Percentiles rank a stretch among this genome's conserved stretches.
These are phyloP conservation scores for Pseudocercospora fuligena DNA, from an alignment of 2,329 filamentous ascomycete species.

Conservation along the genomic window DNA sequence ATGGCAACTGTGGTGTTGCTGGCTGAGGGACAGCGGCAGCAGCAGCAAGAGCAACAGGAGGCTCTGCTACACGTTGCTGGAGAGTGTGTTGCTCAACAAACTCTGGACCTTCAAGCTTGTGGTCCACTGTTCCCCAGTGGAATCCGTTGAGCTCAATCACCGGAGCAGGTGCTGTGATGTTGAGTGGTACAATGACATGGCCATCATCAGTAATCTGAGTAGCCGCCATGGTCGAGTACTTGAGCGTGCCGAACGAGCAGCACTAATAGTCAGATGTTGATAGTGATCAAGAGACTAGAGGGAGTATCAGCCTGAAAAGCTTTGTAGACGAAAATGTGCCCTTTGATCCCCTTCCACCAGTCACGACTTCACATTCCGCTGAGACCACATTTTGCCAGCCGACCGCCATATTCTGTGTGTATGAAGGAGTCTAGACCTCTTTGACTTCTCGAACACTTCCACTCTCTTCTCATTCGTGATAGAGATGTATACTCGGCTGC, in stretches of 20 bases:
- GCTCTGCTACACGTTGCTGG: neutral
- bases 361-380: neutral
- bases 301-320: neutral
- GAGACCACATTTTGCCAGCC: neutral
- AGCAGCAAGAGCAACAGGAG: neutral
- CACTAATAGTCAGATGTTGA: neutral
- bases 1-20: neutral
- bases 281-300: neutral
- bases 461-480: neutral
- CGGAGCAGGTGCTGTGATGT: slow-evolving; percentile 20
- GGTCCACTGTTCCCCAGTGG: slow-evolving; percentile 15
- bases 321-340: neutral
- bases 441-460: neutral
- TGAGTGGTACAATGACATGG: slow-evolving; percentile 19
- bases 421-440: neutral
- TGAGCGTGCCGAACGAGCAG: neutral
- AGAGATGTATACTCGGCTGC: neutral
- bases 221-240: neutral
- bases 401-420: neutral
- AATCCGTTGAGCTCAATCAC: slow-evolving; percentile 20
- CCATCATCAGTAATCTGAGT: slow-evolving; percentile 12
- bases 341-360: neutral
- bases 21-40: neutral
- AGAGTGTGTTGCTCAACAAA: neutral
- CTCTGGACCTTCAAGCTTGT: slow-evolving; percentile 10